Evolutionary conservation across 805 yeast species (phyloP).

Genomic region (Citeromyces nyonsensis): DNA sequence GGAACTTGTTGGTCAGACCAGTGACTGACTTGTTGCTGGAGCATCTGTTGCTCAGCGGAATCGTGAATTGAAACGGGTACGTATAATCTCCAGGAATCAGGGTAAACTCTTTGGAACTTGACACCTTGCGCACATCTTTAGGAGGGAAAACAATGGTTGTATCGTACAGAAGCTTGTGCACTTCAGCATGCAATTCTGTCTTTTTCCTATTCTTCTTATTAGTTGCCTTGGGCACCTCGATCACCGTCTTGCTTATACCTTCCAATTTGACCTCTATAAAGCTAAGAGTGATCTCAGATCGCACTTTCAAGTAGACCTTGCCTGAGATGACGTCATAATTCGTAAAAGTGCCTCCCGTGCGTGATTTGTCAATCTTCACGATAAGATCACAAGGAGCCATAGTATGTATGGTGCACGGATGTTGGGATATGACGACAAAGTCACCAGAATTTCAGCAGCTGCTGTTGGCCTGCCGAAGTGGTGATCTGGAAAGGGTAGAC

Average conservation of each 20-base stretch:
- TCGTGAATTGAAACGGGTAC: conserved; percentile 29
- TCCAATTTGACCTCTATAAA: conserved; percentile 35
- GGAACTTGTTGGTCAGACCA: conserved; percentile 3
- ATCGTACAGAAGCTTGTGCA: conserved; percentile 32
- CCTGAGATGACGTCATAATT: conserved; percentile 29
- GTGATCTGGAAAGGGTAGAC: conserved; percentile 54
- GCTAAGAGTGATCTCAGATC: conserved; percentile 24
- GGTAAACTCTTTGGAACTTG: conserved; percentile 25
- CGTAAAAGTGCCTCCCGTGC: conserved; percentile 23
- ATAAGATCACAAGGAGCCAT: conserved; percentile 3
- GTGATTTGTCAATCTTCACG: conserved; percentile 2
- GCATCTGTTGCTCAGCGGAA: conserved; percentile 27
- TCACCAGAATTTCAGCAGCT: conserved; percentile 24
- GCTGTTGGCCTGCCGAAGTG: conserved; percentile 52
- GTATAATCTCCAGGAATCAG: conserved; percentile 33
- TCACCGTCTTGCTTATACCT: conserved; percentile 25
- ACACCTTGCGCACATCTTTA: conserved; percentile 24
- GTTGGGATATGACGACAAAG: conserved; percentile 2
- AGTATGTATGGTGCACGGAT: no score
- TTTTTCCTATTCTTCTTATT: conserved; percentile 4
- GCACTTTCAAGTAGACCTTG: conserved; percentile 18
- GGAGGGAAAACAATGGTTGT: conserved; percentile 37
- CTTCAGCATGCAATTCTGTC: conserved; percentile 10
- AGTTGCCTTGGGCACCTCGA: conserved; percentile 13
- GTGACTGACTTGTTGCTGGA: conserved; percentile 4